Evolutionary conservation across 139 green algal genomes (phyloP).

Genomic region (Chlamydomonas applanata): DNA sequence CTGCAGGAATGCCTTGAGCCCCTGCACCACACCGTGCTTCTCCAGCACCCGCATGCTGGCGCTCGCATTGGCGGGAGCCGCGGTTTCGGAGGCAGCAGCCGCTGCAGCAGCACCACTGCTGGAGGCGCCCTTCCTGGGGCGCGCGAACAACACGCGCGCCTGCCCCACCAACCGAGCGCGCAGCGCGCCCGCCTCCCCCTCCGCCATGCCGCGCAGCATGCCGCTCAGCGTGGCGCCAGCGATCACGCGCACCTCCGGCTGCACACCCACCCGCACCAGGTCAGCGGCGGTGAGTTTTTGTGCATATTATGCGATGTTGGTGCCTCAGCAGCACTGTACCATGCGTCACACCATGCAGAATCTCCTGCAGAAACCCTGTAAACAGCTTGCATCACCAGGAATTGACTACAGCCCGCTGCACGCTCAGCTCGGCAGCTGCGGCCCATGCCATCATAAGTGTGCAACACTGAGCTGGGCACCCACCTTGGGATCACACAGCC

Average conservation of each 20-base stretch:
- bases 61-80: neutral
- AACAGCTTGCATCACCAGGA: too few species aligned
- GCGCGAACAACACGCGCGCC: conserved; percentile 44
- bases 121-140: conserved; percentile 6
- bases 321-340: too few species aligned
- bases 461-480: conserved; percentile 29
- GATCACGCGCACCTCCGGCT: conserved; percentile 58
- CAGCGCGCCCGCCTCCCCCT: conserved; percentile 31
- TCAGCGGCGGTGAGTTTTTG: too few species aligned
- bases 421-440: too few species aligned
- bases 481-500: conserved; percentile 70
- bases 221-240: conserved; percentile 73
- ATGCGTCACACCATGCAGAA: too few species aligned
- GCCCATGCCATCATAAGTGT: neutral
- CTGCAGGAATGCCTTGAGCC: conserved; percentile 78
- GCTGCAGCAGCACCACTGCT: neutral
- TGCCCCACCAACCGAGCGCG: conserved; percentile 41
- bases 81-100: neutral
- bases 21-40: conserved; percentile 52
- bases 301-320: too few species aligned
- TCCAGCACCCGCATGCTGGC: conserved; percentile 11
- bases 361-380: too few species aligned
- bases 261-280: conserved; percentile 6
- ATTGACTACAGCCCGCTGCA: too few species aligned
- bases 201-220: conserved; percentile 51